Evolutionary conservation across 83 land plant genomes (phyloP), one percentile per base, ranked within the genome.

Genomic region (Diphasiastrum complanatum): DNA sequence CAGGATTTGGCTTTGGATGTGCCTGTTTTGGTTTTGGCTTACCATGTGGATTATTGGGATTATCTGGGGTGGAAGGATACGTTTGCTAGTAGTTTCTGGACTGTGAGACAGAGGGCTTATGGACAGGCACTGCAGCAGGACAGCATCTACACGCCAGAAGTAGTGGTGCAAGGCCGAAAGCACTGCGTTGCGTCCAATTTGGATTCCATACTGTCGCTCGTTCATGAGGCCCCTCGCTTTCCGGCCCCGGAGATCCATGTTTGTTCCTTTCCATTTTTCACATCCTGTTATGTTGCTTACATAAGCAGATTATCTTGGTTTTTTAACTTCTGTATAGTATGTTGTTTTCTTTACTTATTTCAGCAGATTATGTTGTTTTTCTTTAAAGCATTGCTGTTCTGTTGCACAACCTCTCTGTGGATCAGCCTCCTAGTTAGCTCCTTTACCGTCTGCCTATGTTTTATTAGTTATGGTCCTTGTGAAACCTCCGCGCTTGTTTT

Each of bases 31-130:
- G 64, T 83, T 47, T 63, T 91, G 66, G 82, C 81, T 1, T 84
- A 64, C 56, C 97, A 91, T 45, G 93, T 91, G 19, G 97, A 91
- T 32, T 84, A 82, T 43, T 91, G 97, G 97, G 93, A 91, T 33
- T 79, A 86, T 36, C 66, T 79, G 62, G 97, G 97, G 3, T 91
- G 97, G 97, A 80, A 80, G 65, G 97, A 87, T 58, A 86, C 85
- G 5, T 91, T 80, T 45, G 93, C 80, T 4, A 76, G 78, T 20
- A 78, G 83, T 65, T 58, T 70, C 8, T 84, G 93, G 97, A 91
- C 89, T 11, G 80, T 84, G 26, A 43, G 97, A 47, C 97, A 91
- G 73, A 87, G 81, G 72, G 81, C 82, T 2, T 87, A 83, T 56
- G 89, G 84, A 5, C 82, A 91, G 60, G 60, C 85, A 1, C 48